Evolutionary conservation across 768 basidiomycete genomes (phyloP), one percentile per base, ranked within the genome.

Genomic region (Albatrellus ellisii): DNA sequence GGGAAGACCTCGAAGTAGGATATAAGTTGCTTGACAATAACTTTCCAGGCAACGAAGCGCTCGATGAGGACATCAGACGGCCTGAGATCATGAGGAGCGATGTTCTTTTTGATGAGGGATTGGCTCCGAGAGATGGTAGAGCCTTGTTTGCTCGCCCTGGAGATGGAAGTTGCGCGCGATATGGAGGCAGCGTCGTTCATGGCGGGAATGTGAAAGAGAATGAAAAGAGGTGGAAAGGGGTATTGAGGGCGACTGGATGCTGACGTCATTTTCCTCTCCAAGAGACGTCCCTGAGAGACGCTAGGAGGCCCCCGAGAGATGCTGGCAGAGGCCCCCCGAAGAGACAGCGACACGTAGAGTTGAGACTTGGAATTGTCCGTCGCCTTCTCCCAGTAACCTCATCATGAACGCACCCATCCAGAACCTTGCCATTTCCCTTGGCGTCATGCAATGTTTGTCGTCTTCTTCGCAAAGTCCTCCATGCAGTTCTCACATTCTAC

Each of bases 11-110:
- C 82, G 46, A 92, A 92, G 61, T 92, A 95, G 1, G 85, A 81
- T 40, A 88, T 84, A 41, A 97, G 77, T 65, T 95, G 91, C 63
- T 92, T 94, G 37, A 94, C 88, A 53, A 97, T 94, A 39, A 77
- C 81, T 64, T 95, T 97, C 92, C 92, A 97, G 0, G 87, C 84
- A 6, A 81, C 72, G 56, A 90, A 90, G 22, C 86, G 80, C 60
- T 97, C 94, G 50, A 98, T 95, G 59, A 99, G 84, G 55, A 99
- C 76, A 61, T 99, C 94, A 8, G 87, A 88, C 0, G 92, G 92
- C 39, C 79, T 75, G 35, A 97, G 73, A 63, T 94, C 91, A 50
- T 89, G 79, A 0, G 86, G 78, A 3, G 86, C 80, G 46, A 88
- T 81, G 60, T 87, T 92, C 67, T 89, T 92, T 72, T 88, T 88